Evolutionary conservation across 116 monocot species (phyloP).

Genomic region (Iris pallida): DNA sequence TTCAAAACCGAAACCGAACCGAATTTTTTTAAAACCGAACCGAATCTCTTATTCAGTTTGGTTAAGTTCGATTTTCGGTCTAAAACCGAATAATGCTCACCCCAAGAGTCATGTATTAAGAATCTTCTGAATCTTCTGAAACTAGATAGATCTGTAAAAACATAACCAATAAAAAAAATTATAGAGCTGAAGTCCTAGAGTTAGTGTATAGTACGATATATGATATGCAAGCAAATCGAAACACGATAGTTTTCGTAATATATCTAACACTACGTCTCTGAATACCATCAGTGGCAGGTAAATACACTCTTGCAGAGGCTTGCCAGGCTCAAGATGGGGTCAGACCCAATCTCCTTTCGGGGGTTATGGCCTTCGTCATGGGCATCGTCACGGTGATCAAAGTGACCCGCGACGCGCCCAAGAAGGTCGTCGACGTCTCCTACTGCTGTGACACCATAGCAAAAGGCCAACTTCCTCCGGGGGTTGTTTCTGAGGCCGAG

Average conservation of each 20-base stretch:
- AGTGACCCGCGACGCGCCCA: conserved; percentile 48
- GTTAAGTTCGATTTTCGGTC: too few relatives aligned
- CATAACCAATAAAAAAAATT: too few relatives aligned
- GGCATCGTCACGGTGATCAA: conserved; percentile 66
- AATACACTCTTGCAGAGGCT: conserved; percentile 7
- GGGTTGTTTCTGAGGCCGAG: conserved; percentile 31
- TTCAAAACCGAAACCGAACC: too few relatives aligned
- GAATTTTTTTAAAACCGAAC: too few relatives aligned
- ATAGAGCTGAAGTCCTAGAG: not conserved
- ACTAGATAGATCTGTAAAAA: too few relatives aligned
- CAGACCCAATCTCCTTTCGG: conserved; percentile 34
- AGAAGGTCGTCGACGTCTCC: conserved; percentile 22
- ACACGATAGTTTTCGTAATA: too few relatives aligned
- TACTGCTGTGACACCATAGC: conserved; percentile 16
- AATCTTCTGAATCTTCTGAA: too few relatives aligned
- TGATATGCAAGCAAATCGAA: not conserved
- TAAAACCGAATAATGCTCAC: too few relatives aligned
- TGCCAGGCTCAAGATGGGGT: conserved; percentile 8
- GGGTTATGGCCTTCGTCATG: conserved; percentile 80
- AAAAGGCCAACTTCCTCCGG: conserved; percentile 20
- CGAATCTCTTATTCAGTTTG: too few relatives aligned
- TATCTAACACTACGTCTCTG: not conserved
- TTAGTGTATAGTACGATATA: not conserved
- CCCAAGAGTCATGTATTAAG: too few relatives aligned
- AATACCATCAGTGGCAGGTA: conserved; percentile 6